A percentile compares a stretch with the other conserved stretches of the same genome.
Evolutionary conservation across 257 asterid species (phyloP).

Genomic region (Petrea volubilis): DNA sequence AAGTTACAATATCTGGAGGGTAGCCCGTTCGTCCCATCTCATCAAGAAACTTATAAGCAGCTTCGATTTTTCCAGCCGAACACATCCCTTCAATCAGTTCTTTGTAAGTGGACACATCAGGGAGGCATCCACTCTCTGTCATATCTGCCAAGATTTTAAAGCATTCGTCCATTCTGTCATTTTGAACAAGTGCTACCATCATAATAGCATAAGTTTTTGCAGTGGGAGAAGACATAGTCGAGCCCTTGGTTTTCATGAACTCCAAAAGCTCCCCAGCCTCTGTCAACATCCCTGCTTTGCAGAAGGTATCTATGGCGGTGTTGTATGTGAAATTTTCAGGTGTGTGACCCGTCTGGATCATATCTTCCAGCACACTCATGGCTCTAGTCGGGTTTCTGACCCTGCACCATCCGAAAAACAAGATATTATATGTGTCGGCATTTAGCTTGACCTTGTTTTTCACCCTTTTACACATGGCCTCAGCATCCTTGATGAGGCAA

Average conservation of each 20-base stretch:
- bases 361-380: conserved; percentile 70
- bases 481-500: conserved; percentile 84
- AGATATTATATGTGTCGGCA: conserved; percentile 73
- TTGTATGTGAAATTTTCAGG: conserved; percentile 84
- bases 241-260: conserved; percentile 77
- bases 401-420: conserved; percentile 95
- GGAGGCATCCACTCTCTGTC: conserved; percentile 81
- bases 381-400: conserved; percentile 75
- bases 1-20: conserved; percentile 92
- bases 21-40: conserved; percentile 82
- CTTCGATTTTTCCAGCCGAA: conserved; percentile 64
- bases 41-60: conserved; percentile 75
- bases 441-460: conserved; percentile 64
- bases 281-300: conserved; percentile 78
- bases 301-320: conserved; percentile 85
- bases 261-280: conserved; percentile 75
- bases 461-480: conserved; percentile 62
- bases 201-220: conserved; percentile 78
- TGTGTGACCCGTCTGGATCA: conserved; percentile 66
- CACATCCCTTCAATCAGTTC: conserved; percentile 84
- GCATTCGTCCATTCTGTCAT: conserved; percentile 70
- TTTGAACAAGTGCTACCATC: conserved; percentile 72
- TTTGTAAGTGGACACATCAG: conserved; percentile 88
- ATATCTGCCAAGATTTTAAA: conserved; percentile 59
- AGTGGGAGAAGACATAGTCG: conserved; percentile 87